phyloP scores from a whole-genome alignment of 1,139 yeast genomes.

The Barnettozyma hawaiiensis region DNA sequence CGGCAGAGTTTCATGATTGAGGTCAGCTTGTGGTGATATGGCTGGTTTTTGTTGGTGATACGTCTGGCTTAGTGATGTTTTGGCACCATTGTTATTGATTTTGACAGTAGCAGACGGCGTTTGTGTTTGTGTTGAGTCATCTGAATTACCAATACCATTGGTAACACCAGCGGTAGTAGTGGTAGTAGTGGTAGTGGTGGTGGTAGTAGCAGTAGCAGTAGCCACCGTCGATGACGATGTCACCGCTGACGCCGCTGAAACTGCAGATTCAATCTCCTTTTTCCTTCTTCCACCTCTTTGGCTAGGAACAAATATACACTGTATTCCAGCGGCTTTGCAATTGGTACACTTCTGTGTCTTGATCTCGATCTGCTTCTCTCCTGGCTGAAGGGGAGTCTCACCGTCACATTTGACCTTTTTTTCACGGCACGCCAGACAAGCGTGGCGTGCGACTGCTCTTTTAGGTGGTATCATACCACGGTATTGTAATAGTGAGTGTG shows the following conservation, averaged over 20 bases:
- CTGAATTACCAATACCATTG: background rate
- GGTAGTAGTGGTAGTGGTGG: too few species aligned
- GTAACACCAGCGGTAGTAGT: background rate
- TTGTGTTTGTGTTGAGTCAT: background rate
- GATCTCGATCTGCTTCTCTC: constrained; percentile 18
- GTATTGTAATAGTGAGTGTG: too few species aligned
- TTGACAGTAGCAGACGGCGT: background rate
- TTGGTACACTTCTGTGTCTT: constrained; percentile 40
- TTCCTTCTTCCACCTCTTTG: constrained; percentile 55
- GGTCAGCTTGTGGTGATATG: constrained; percentile 4
- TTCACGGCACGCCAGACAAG: constrained; percentile 58
- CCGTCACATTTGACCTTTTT: constrained; percentile 63
- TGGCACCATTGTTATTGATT: too few species aligned
- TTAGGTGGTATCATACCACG: constrained; percentile 15
- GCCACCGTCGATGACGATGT: too few species aligned
- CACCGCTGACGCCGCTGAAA: too few species aligned
- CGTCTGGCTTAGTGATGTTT: background rate
- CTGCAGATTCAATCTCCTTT: constrained; percentile 24
- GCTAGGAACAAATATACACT: constrained; percentile 54
- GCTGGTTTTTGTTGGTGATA: background rate
- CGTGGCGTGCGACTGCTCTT: constrained; percentile 50
- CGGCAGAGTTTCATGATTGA: constrained; percentile 3
- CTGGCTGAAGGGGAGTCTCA: constrained; percentile 32
- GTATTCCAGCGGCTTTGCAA: constrained; percentile 42
- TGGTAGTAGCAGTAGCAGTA: too few species aligned